Evolutionary conservation across 306 rosid species (phyloP), one percentile per base, ranked within the genome.

Genomic region (Fragaria vesca): DNA sequence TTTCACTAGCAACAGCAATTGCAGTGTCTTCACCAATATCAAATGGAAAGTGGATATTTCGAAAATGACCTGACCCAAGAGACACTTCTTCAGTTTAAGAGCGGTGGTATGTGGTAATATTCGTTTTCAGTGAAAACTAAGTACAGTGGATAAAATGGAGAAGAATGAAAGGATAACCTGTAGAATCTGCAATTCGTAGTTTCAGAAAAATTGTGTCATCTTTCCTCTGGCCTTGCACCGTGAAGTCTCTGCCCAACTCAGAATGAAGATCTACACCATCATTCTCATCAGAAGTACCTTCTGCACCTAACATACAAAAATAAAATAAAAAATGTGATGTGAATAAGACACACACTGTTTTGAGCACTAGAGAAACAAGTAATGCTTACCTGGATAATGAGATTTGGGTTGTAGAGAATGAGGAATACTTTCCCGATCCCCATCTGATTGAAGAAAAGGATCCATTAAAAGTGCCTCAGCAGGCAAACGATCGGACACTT

Each of bases 31-130:
- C 93, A 80, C 82, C 93, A 66, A 85, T 83, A 82, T 96, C 93
- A 79, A 96, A 96, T 73, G 99, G 99, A 67, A 96, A 96, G 87
- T 96, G 99, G 72, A 96, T 96, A 83, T 88, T 91, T 84, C 93
- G 96, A 80, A 89, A 83, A 70, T 88, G 75, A 79, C 98, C 99
- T 96, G 78, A 45, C 13, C 42, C 65, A 76, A 48, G 69, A 8
- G 71, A 76, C 79, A 80, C 6, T 34, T 47, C 43, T 34, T 60
- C 13, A 83, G 47, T 54, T 69, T 12, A 61, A 36, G 36, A 48
- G 6, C 2, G 4, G 3, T 2, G 4, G 65, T 50, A 73, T 26
- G 10, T 9, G 57, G 28, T 24, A 16, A 69, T 18, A 8, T 55
- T 13, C 0, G 0, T 54, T 42, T 62, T 43, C 3, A 47, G 11